These are phyloP conservation scores for Panaeolus papilionaceus DNA, from an alignment of 768 basidiomycete genomes.

Conservation along the genomic window DNA sequence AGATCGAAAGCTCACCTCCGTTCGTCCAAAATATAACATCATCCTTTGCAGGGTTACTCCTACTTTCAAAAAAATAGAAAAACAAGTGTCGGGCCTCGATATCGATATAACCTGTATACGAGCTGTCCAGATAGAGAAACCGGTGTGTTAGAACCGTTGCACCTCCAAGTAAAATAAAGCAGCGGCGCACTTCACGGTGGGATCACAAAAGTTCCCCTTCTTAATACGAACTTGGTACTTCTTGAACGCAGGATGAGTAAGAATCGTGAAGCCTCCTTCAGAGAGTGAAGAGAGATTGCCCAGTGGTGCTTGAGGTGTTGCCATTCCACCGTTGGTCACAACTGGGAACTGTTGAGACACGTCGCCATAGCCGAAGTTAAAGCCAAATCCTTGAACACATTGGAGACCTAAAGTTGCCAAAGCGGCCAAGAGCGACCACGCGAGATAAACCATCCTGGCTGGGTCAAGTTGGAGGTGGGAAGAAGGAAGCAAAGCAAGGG, in stretches of 20 bases:
- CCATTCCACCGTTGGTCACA: not conserved
- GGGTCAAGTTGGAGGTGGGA: not conserved
- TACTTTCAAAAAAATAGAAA: conserved; percentile 82
- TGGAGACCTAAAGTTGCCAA: not conserved
- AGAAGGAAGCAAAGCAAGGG: not conserved
- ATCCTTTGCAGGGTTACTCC: conserved; percentile 63
- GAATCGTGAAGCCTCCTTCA: conserved; percentile 39
- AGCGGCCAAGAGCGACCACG: not conserved
- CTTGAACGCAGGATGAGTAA: conserved; percentile 59
- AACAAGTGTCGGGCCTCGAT: conserved; percentile 67
- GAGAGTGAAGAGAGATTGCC: conserved; percentile 42
- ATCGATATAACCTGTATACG: conserved; percentile 74
- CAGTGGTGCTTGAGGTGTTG: conserved; percentile 27
- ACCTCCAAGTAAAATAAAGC: not conserved
- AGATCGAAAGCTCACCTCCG: conserved; percentile 40
- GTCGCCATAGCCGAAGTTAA: not conserved
- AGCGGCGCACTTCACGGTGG: conserved; percentile 52
- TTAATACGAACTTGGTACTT: conserved; percentile 60
- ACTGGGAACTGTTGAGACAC: not conserved
- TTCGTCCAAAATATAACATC: conserved; percentile 67
- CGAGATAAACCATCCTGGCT: not conserved
- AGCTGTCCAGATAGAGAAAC: conserved; percentile 35
- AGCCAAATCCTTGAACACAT: not conserved
- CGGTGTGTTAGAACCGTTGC: too few species aligned
- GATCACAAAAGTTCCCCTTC: conserved; percentile 64